These are phyloP conservation scores for Suhomyces prunicola DNA, from an alignment of 805 yeast genomes.

Conservation along the genomic window DNA sequence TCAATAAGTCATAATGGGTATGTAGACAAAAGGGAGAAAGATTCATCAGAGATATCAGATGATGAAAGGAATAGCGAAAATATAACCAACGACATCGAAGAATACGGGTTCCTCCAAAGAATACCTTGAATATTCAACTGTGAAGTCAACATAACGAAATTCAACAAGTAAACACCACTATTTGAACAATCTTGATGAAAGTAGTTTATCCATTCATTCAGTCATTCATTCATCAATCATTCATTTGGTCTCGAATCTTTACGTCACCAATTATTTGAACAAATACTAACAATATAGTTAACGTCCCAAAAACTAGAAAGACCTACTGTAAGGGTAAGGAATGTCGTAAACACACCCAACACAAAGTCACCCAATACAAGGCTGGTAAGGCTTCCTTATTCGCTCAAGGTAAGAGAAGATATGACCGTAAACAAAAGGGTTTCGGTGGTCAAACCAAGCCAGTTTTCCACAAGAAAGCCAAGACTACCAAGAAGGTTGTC, in stretches of 20 bases:
- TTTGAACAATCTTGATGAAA: background rate
- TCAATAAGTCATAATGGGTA: constrained; percentile 24
- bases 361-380: constrained; percentile 99
- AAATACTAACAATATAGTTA: constrained; percentile 56
- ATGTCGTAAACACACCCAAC: constrained; percentile 99
- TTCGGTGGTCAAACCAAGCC: constrained; percentile 99
- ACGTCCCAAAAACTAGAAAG: constrained; percentile 99
- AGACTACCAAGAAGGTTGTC: constrained; percentile 99
- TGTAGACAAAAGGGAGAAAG: constrained; percentile 7
- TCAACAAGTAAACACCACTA: background rate
- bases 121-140: background rate
- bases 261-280: background rate
- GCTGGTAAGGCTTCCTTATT: constrained; percentile 99
- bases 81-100: background rate
- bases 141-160: background rate
- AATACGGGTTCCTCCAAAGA: background rate
- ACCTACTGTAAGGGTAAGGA: constrained; percentile 99
- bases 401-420: constrained; percentile 99
- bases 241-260: background rate
- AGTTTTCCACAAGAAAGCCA: constrained; percentile 99
- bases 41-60: background rate
- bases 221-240: no score
- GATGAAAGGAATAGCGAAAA: background rate
- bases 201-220: background rate
- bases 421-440: constrained; percentile 99